Base-by-base conservation (phyloP, 352 stramenopile genomes). In the Pythium dissotocum region DNA sequence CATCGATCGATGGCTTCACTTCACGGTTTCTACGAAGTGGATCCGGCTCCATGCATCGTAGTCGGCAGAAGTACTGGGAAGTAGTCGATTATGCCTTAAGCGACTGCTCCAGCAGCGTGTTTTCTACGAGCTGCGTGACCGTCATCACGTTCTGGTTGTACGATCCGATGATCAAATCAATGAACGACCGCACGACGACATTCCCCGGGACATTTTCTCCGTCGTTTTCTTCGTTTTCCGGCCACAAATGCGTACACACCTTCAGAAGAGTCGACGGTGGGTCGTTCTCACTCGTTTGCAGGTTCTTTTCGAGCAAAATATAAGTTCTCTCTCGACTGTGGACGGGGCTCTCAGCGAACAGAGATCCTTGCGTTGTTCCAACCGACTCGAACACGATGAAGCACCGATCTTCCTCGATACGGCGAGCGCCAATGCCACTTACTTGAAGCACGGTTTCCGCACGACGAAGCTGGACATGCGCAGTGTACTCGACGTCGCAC, bases 71-170 rank as follows among this genome's bases (percentile, higher is more conserved):
- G 21, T 24, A 24, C 21, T 24, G 21, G 21, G 21, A 24, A 24
- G 21, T 24, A 24, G 21, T 24, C 21, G 36, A 42, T 42, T 42
- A 4, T 14, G 10, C 14, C 10, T 14, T 12, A 2, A 42, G 36
- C 4, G 36, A 42, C 28, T 58, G 60, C 51, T 61, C 60, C 9
- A 59, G 48, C 32, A 66, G 30, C 24, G 33, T 46, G 51, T 67
- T 61, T 18, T 67, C 61, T 24, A 60, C 21, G 51, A 26, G 28
- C 38, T 67, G 61, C 21, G 55, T 28, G 24, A 67, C 40, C 2
- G 46, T 51, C 48, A 61, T 40, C 49, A 33, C 7, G 38, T 67
- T 54, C 12, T 67, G 6, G 61, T 67, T 67, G 61, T 61, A 67
- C 0, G 9, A 67, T 5, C 61, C 61, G 18, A 61, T 35, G 2